Evolutionary conservation across 441 rosid genomes (phyloP), one percentile per base, ranked within the genome.

Genomic region (Croton laevigatus): DNA sequence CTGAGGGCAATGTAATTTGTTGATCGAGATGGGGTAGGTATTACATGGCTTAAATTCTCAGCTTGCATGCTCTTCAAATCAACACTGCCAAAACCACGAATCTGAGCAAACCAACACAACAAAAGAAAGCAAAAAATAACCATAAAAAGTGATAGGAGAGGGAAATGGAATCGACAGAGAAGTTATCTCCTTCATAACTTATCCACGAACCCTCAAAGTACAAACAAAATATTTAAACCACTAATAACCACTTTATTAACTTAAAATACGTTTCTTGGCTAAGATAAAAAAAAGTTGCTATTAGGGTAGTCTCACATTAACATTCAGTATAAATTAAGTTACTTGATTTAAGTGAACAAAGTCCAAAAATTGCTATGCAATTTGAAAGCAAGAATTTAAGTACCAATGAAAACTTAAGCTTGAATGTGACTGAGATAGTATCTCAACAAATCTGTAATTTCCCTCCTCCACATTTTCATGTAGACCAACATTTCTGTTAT

Each of bases 31-130:
- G 88, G 86, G 42, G 91, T 85, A 72, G 97, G 95, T 71, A 94
- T 81, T 82, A 94, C 83, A 80, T 88, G 75, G 86, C 83, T 80
- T 72, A 91, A 84, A 80, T 90, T 86, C 82, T 90, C 97, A 52
- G 95, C 97, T 85, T 89, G 98, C 90, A 94, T 81, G 77, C 87
- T 85, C 93, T 88, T 94, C 97, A 94, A 78, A 88, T 94, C 81
- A 74, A 94, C 87, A 88, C 98, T 94, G 97, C 89, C 85, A 89
- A 91, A 89, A 93, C 86, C 93, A 89, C 72, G 79, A 83, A 83
- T 87, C 90, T 85, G 86, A 89, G 90, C 84, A 82, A 80, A 71
- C 74, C 82, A 83, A 81, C 76, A 71, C 68, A 78, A 64, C 62
- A 75, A 71, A 72, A 66, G 32, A 40, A 78, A 74, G 69, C 75